Evolutionary conservation across 768 basidiomycete genomes (phyloP), one percentile per base, ranked within the genome.

Genomic region (Pleurotus tuoliensis): DNA sequence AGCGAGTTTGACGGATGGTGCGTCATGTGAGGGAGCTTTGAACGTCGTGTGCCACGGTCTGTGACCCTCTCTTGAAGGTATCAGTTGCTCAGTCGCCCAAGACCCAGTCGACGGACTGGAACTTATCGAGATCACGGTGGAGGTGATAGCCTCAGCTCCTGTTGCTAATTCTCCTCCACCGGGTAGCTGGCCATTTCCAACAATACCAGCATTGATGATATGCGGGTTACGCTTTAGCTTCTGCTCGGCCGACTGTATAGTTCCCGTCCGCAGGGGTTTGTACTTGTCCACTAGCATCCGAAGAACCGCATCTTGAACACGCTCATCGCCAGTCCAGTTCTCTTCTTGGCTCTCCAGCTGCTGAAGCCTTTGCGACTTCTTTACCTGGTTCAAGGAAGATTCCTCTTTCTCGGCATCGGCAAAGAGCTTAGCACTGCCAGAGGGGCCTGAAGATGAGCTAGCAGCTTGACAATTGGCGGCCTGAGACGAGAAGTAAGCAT

Each of bases 251-350:
- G 80, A 76, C 58, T 74, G 69, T 43, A 88, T 78, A 9, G 71
- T 66, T 7, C 82, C 84, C 7, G 74, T 79, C n/a, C 89, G 78
- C 34, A 92, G 69, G 1, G 92, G 90, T 69, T 89, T 92, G 74
- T 93, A 86, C 66, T 90, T 88, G 74, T 94, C 92, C 34, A 92
- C 78, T 4, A 94, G 78, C 90, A 95, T 94, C 18, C 91, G 81
- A 15, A 92, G 74, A 0, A 94, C 85, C 0, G 84, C 80, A 70
- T 90, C 85, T 53, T 83, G 73, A 1, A 82, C 75, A 8, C 78
- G 74, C 68, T 93, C 92, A 9, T 93, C 88, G 0, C 90, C 90
- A 1, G 80, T 81, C 92, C 90, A 92, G 65, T 91, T 86, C 56
- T 80, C 74, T 34, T 86, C 73, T 61, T 81, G 75, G 47, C 70